Conservation (phyloP, 139 green algal genomes). For the Mychonastes homosphaera region DNA sequence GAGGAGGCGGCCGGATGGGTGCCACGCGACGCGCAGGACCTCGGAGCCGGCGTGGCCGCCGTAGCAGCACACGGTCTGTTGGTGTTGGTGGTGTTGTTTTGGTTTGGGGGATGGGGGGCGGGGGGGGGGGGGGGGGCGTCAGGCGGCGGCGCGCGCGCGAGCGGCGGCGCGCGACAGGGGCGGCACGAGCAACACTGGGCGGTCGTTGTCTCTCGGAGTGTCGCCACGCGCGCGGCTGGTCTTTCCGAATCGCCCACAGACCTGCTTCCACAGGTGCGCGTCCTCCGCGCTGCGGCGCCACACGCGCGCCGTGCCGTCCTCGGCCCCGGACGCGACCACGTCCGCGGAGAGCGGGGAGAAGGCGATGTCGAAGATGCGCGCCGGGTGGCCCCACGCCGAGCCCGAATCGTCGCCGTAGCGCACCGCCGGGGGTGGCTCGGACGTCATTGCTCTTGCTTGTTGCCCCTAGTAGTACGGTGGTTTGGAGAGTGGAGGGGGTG, state of each 20-base stretch:
- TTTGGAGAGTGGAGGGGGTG: too few relatives aligned
- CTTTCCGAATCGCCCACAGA: not conserved
- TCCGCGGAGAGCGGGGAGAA: constrained; percentile 19
- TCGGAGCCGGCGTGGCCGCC: constrained; percentile 26
- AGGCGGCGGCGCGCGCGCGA: not conserved
- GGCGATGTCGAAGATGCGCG: constrained; percentile 31
- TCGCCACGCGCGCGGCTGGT: not conserved
- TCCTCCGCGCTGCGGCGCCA: constrained; percentile 8
- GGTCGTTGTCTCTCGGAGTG: not conserved
- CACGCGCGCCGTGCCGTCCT: constrained; percentile 30
- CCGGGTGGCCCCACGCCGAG: constrained; percentile 24
- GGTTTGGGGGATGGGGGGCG: not conserved
- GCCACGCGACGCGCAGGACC: constrained; percentile 27
- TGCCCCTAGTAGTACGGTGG: too few relatives aligned
- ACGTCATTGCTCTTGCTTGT: too few relatives aligned
- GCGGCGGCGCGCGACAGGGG: not conserved
- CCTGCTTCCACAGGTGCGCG: constrained; percentile 25
- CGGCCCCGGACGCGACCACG: constrained; percentile 24
- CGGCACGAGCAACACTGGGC: not conserved
- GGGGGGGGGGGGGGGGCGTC: not conserved
- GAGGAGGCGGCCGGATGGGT: too few relatives aligned
- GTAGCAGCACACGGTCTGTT: constrained; percentile 23
- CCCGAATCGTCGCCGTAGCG: too few relatives aligned
- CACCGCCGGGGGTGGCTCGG: too few relatives aligned
- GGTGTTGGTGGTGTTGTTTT: not conserved